Percentiles rank a stretch among this genome's conserved stretches.
These are phyloP conservation scores for Leccinellum albellum DNA, from an alignment of 768 basidiomycete genomes.

Conservation along the genomic window DNA sequence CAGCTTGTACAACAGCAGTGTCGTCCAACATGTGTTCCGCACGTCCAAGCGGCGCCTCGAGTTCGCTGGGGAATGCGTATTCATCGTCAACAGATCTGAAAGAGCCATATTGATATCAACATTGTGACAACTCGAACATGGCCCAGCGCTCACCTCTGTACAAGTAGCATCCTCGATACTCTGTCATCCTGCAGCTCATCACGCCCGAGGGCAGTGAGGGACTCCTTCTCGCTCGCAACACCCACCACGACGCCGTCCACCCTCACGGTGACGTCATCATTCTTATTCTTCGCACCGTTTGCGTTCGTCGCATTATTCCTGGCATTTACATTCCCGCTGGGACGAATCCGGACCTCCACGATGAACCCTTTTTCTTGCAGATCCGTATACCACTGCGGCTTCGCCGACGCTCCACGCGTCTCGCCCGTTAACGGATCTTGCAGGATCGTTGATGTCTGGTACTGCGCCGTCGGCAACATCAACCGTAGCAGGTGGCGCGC, in stretches of 20 bases:
- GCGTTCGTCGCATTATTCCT: too few relatives aligned
- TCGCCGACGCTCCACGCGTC: constrained; percentile 52
- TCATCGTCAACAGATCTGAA: constrained; percentile 51
- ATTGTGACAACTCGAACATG: background rate
- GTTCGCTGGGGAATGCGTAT: constrained; percentile 56
- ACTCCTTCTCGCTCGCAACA: constrained; percentile 74
- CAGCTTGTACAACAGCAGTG: constrained; percentile 9
- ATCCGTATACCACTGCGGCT: constrained; percentile 70
- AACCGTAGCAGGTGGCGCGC: constrained; percentile 75
- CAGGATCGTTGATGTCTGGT: constrained; percentile 67
- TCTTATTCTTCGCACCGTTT: constrained; percentile 8
- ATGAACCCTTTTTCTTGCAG: constrained; percentile 58
- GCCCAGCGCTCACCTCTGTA: constrained; percentile 51
- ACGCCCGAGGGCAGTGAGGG: constrained; percentile 62
- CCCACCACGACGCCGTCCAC: constrained; percentile 38
- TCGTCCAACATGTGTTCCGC: constrained; percentile 57
- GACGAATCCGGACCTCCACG: constrained; percentile 54
- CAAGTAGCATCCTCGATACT: constrained; percentile 58
- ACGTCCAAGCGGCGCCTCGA: constrained; percentile 57
- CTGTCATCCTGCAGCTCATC: constrained; percentile 76
- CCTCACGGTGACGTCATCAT: constrained; percentile 10
- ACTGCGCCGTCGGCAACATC: constrained; percentile 79
- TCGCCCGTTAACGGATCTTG: constrained; percentile 79
- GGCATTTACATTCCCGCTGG: too few relatives aligned
- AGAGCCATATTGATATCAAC: background rate